Percentiles rank a stretch among this genome's conserved stretches.
These are phyloP conservation scores for Xylaria acuta DNA, from an alignment of 495 filamentous ascomycete species.

Conservation along the genomic window DNA sequence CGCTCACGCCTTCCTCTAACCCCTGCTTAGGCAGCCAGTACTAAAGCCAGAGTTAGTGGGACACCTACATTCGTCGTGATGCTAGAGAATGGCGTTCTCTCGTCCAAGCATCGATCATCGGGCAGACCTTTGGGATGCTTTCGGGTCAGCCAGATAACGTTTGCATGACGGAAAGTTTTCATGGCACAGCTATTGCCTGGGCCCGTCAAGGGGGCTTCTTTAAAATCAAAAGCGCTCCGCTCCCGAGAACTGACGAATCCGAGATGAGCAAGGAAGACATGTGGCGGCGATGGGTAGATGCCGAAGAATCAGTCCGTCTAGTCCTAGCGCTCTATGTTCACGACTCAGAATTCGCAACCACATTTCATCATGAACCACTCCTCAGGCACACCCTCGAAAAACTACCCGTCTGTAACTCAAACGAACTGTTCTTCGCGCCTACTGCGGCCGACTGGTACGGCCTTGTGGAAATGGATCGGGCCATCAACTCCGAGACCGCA, in stretches of 20 bases:
- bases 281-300: constrained; percentile 24
- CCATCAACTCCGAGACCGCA: background rate
- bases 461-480: constrained; percentile 8
- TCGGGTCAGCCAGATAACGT: constrained; percentile 36
- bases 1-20: background rate
- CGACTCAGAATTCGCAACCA: constrained; percentile 43
- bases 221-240: constrained; percentile 28
- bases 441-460: constrained; percentile 41
- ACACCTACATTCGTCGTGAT: constrained; percentile 28
- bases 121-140: constrained; percentile 50
- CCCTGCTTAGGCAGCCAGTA: background rate
- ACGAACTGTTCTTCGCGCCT: constrained; percentile 42
- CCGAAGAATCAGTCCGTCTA: constrained; percentile 24
- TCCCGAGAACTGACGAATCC: constrained; percentile 11
- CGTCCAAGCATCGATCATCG: constrained; percentile 47
- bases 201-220: constrained; percentile 39
- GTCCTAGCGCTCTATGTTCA: constrained; percentile 23
- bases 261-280: constrained; percentile 16
- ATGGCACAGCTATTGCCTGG: constrained; percentile 50
- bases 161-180: constrained; percentile 41
- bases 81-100: constrained; percentile 42
- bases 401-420: constrained; percentile 34
- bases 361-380: constrained; percentile 46
- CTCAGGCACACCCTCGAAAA: constrained; percentile 34
- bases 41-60: constrained; percentile 16